These are phyloP conservation scores for Melaleuca quinquenervia DNA, from an alignment of 345 rosid species.

Conservation along the genomic window DNA sequence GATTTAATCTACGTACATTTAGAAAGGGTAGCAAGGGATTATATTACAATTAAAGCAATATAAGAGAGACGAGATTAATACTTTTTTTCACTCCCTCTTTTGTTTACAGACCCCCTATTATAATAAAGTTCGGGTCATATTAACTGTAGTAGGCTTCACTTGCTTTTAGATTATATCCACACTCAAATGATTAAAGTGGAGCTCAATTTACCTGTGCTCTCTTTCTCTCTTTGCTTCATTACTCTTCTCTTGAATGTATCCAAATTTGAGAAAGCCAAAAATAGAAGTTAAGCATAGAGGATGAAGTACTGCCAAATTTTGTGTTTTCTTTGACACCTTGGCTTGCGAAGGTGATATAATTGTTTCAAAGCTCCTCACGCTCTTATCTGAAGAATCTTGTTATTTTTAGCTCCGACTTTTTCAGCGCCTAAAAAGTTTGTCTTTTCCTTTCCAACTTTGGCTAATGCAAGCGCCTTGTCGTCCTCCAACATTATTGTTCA, in stretches of 20 bases:
- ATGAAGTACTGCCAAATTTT: neutral
- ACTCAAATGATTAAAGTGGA: neutral
- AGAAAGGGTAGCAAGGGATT: accelerated
- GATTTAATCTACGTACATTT: accelerated
- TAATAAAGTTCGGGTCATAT: neutral
- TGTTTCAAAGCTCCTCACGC: neutral
- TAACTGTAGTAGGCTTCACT: neutral
- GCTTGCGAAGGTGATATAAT: no score
- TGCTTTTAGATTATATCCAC: neutral
- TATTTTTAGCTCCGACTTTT: no score
- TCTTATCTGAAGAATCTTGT: no score
- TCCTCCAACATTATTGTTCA: no score
- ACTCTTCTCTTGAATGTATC: neutral
- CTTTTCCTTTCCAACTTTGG: no score
- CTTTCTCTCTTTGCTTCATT: no score
- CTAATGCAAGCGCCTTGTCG: no score
- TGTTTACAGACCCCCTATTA: neutral
- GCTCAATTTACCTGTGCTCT: neutral
- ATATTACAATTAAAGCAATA: no score
- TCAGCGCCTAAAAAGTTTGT: no score
- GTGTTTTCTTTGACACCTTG: no score
- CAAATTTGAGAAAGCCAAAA: neutral
- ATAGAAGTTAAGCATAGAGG: neutral
- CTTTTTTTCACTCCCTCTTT: neutral
- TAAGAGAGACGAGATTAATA: no score